These are phyloP conservation scores for Taxillus chinensis DNA, from an alignment of 164 flowering plant species.

Conservation along the genomic window DNA sequence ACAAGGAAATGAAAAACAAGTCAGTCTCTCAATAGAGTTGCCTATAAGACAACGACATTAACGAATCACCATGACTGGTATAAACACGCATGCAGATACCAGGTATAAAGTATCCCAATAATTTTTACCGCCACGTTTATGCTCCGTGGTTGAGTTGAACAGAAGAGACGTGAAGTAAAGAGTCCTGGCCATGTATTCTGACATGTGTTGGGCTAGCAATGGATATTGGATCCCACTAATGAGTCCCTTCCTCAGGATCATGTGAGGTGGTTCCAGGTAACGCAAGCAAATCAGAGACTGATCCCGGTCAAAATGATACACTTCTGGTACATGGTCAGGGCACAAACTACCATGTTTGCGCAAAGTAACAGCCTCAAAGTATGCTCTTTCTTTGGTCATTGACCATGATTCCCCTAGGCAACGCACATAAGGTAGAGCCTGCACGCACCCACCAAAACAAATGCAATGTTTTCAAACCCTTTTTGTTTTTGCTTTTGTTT, in stretches of 20 bases:
- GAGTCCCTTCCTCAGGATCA: constrained; percentile 81
- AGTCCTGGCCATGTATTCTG: constrained; percentile 75
- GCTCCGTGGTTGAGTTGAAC: constrained; percentile 66
- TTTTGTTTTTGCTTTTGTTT: no score
- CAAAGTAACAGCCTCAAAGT: constrained; percentile 68
- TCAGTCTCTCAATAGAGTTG: not conserved
- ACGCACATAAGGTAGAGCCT: constrained; percentile 91
- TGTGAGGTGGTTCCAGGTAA: constrained; percentile 93
- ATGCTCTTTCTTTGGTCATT: constrained; percentile 91
- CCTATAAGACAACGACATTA: no score
- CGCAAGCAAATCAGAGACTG: constrained; percentile 93
- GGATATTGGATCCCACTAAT: constrained; percentile 87
- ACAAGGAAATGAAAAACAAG: not conserved
- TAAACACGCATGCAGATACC: no score
- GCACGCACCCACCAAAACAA: constrained; percentile 6
- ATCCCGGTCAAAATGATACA: constrained; percentile 79
- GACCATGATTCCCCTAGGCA: constrained; percentile 98
- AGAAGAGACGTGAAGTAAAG: constrained; percentile 79
- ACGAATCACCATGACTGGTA: no score
- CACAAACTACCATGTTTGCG: constrained; percentile 60
- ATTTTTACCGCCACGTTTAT: constrained; percentile 59
- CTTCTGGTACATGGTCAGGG: constrained; percentile 86
- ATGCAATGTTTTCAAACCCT: not conserved
- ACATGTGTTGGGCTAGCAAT: constrained; percentile 77
- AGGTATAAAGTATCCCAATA: no score